Conservation (phyloP, 352 stramenopile genomes). For the Pythium guiyangense region DNA sequence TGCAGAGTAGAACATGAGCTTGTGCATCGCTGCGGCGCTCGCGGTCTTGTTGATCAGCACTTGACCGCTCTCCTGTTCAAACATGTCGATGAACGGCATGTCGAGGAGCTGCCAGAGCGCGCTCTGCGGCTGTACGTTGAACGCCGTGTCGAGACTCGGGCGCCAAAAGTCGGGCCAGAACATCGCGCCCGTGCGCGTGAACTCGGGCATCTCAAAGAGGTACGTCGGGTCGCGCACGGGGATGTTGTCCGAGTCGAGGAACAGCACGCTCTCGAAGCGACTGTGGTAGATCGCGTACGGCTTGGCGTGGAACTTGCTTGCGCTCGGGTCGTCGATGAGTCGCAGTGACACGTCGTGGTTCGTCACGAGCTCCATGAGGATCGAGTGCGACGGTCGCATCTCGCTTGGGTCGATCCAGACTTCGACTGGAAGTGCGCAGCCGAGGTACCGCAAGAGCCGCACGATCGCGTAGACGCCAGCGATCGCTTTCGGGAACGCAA, state of each 20-base stretch:
- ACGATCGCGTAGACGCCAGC: slow-evolving; percentile 72
- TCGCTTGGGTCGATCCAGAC: slow-evolving; percentile 49
- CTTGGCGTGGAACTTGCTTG: slow-evolving; percentile 74
- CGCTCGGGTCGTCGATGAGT: slow-evolving; percentile 50
- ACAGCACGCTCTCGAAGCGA: slow-evolving; percentile 70
- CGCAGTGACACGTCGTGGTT: slow-evolving; percentile 55
- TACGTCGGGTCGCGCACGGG: slow-evolving; percentile 75
- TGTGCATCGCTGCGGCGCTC: slow-evolving; percentile 36
- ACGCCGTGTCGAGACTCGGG: slow-evolving; percentile 48
- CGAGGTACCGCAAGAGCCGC: slow-evolving; percentile 37
- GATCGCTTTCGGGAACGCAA: slow-evolving; percentile 63
- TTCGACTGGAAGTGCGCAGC: slow-evolving; percentile 44
- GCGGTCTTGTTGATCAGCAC: slow-evolving; percentile 57
- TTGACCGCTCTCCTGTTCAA: slow-evolving; percentile 81
- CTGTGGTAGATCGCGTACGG: slow-evolving; percentile 75
- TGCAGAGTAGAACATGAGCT: slow-evolving; percentile 79
- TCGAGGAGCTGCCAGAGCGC: slow-evolving; percentile 65
- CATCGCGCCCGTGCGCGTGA: slow-evolving; percentile 50
- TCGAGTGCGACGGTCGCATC: slow-evolving; percentile 53
- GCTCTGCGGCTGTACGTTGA: slow-evolving; percentile 74
- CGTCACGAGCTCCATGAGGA: slow-evolving; percentile 46
- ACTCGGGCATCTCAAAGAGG: slow-evolving; percentile 68
- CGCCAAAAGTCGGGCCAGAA: slow-evolving; percentile 88
- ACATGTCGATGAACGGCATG: slow-evolving; percentile 86
- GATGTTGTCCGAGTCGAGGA: slow-evolving; percentile 83